Evolutionary conservation across 352 stramenopile genomes (phyloP).

Genomic region (Phytophthora lateralis): DNA sequence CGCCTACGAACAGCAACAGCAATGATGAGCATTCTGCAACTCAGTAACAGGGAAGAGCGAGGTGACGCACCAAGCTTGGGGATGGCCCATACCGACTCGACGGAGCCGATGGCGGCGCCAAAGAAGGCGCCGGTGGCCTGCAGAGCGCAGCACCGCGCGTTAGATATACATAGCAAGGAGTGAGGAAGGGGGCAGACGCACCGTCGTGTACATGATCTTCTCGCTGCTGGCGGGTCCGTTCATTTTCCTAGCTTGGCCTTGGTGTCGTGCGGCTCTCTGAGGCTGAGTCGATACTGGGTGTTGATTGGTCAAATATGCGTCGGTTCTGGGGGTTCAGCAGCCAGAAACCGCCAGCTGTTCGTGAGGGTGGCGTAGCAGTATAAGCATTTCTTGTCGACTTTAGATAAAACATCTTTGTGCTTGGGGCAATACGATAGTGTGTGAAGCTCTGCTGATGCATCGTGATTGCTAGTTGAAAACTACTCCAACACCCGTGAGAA

Average conservation of each 20-base stretch:
- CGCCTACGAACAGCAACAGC: constrained; percentile 40
- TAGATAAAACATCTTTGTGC: too few species aligned
- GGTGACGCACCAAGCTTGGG: constrained; percentile 76
- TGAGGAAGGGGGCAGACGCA: constrained; percentile 25
- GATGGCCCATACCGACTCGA: constrained; percentile 89
- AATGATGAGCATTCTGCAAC: background rate
- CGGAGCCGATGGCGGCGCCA: constrained; percentile 65
- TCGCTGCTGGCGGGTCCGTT: constrained; percentile 64
- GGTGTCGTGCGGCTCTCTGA: constrained; percentile 27
- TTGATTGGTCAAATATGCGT: constrained; percentile 22
- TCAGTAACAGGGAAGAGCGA: background rate
- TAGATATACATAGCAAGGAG: background rate
- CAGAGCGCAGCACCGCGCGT: background rate
- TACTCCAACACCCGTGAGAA: constrained; percentile 92
- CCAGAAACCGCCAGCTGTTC: constrained; percentile 18
- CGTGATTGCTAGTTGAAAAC: constrained; percentile 96
- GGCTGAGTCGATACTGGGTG: constrained; percentile 1
- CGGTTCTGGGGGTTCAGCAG: background rate
- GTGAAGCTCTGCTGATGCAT: constrained; percentile 94
- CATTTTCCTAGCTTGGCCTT: constrained; percentile 49
- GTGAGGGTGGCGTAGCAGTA: constrained; percentile 27
- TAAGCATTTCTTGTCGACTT: too few species aligned
- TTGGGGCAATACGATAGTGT: constrained; percentile 94
- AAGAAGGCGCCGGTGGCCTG: constrained; percentile 82
- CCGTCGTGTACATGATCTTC: constrained; percentile 82